These are phyloP conservation scores for Colletotrichum lini DNA, from an alignment of 2,329 filamentous ascomycete genomes.

Conservation along the genomic window DNA sequence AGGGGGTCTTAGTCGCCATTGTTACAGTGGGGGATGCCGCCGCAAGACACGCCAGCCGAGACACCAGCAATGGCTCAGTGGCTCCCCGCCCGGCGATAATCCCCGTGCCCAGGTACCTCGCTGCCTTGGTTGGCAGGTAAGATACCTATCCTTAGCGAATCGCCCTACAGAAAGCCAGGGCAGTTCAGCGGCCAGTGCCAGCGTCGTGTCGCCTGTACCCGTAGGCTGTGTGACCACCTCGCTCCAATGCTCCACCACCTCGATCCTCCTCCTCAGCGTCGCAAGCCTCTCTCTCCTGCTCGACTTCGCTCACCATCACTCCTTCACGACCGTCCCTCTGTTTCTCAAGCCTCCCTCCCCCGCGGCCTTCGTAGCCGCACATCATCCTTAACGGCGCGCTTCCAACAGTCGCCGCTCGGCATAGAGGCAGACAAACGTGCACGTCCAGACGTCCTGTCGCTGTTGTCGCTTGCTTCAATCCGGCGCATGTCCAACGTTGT, in stretches of 20 bases:
- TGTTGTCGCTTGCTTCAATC: conserved; percentile 23
- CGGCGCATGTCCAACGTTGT: conserved; percentile 24
- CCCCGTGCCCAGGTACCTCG: too few relatives aligned
- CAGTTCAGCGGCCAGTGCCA: not conserved
- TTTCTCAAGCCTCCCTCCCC: not conserved
- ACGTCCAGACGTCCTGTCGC: not conserved
- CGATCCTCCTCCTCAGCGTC: conserved; percentile 33
- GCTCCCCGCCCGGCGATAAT: too few relatives aligned
- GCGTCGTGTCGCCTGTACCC: too few relatives aligned
- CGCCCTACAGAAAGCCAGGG: not conserved
- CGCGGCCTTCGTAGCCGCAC: conserved; percentile 9
- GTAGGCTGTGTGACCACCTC: conserved; percentile 3
- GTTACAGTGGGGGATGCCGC: conserved; percentile 36
- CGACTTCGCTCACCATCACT: conserved; percentile 10
- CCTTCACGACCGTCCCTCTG: conserved; percentile 11
- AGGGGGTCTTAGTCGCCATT: not conserved
- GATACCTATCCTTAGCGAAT: not conserved
- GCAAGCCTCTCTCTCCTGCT: conserved; percentile 41
- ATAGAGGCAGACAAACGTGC: not conserved
- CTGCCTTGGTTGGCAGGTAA: too few relatives aligned
- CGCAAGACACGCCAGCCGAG: conserved; percentile 14
- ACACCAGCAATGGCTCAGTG: conserved; percentile 3
- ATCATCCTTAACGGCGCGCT: conserved; percentile 5
- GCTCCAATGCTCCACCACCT: conserved; percentile 10
- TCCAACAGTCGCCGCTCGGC: not conserved